Conservation (phyloP, 305 asterid species). For the Fraxinus baroniana region DNA sequence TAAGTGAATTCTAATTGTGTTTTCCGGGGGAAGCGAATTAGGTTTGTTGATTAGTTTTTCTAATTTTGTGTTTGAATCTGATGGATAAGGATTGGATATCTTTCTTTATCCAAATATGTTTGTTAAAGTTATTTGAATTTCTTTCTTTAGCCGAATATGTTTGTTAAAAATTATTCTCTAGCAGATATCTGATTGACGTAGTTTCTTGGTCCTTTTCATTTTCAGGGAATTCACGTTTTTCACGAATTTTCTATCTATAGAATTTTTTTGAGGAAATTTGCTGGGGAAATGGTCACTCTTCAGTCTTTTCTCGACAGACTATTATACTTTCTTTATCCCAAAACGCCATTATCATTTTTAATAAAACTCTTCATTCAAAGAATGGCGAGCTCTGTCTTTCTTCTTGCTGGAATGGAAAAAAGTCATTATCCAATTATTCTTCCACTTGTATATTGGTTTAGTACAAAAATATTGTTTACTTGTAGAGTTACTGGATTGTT, state of each 20-base stretch:
- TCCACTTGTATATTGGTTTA: not conserved
- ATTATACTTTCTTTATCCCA: not conserved
- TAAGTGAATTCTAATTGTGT: not conserved
- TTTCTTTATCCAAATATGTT: too few species aligned
- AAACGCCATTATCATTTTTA: not conserved
- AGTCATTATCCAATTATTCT: not conserved
- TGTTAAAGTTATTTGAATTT: not conserved
- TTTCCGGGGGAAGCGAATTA: not conserved
- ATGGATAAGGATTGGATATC: not conserved
- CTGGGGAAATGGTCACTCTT: not conserved
- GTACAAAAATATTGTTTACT: not conserved
- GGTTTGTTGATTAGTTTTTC: not conserved
- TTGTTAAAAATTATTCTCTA: not conserved
- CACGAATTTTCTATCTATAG: too few species aligned
- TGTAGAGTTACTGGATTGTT: not conserved
- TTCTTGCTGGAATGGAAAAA: too few species aligned
- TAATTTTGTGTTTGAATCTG: not conserved
- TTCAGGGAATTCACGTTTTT: not conserved
- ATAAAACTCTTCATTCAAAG: not conserved
- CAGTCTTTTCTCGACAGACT: not conserved
- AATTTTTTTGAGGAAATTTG: not conserved
- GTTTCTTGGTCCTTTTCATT: not conserved
- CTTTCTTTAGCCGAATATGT: not conserved
- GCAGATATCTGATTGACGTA: not conserved
- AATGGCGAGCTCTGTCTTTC: not conserved